Evolutionary conservation across 306 rosid species (phyloP).

Genomic region (Quillaja saponaria): DNA sequence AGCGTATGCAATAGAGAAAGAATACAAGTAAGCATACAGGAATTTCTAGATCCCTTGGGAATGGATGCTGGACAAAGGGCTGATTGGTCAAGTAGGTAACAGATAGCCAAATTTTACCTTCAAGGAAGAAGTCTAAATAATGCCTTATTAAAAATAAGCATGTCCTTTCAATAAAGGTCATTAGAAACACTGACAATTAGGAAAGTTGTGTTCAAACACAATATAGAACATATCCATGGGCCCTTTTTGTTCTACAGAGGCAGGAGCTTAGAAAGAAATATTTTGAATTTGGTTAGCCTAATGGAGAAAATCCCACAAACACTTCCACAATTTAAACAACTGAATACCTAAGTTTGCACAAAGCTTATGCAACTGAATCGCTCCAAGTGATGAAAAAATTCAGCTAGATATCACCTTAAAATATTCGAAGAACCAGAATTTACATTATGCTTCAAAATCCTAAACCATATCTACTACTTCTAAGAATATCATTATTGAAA

Average conservation of each 20-base stretch:
- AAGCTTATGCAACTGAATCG: no score
- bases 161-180: background rate
- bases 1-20: slow-evolving; percentile 64
- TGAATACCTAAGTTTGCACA: no score
- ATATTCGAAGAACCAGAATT: background rate
- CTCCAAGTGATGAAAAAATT: no score
- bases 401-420: background rate
- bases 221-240: background rate
- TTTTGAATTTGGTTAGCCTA: no score
- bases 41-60: slow-evolving; percentile 83
- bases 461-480: background rate
- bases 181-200: background rate
- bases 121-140: slow-evolving; percentile 10
- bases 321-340: no score
- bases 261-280: no score
- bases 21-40: slow-evolving; percentile 61
- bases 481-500: background rate
- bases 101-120: background rate
- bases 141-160: background rate
- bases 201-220: background rate
- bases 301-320: no score
- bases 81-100: slow-evolving; percentile 66
- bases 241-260: no score
- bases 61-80: slow-evolving; percentile 80
- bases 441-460: background rate